Evolutionary conservation across 257 asterid genomes (phyloP).

Genomic region (Primulina huaijiensis): DNA sequence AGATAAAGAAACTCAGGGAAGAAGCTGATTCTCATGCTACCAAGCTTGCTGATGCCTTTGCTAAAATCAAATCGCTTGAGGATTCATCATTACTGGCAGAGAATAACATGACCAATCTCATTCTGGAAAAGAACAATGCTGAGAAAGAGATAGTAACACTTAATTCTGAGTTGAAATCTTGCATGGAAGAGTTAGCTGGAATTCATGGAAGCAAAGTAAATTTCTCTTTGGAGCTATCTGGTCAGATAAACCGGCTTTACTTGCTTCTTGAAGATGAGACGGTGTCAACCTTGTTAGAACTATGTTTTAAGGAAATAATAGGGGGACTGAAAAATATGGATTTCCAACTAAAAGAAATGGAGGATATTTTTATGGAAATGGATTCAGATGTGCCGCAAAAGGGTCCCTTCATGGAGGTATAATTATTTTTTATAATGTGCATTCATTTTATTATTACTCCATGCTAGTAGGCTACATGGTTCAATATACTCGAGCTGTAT

Average conservation of each 20-base stretch:
- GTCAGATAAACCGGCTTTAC: constrained; percentile 52
- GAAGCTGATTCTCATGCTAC: constrained; percentile 54
- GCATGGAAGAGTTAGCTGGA: constrained; percentile 71
- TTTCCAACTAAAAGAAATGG: constrained; percentile 52
- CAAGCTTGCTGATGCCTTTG: constrained; percentile 61
- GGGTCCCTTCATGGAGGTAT: constrained; percentile 59
- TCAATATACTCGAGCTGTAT: constrained; percentile 14
- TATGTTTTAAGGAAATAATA: constrained; percentile 46
- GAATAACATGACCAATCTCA: constrained; percentile 47
- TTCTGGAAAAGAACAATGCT: constrained; percentile 53
- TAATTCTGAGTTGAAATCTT: constrained; percentile 54
- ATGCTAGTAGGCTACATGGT: constrained; percentile 16
- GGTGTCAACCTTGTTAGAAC: constrained; percentile 43
- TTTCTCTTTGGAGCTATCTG: constrained; percentile 52
- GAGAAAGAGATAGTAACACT: constrained; percentile 59
- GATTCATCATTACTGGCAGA: constrained; percentile 54
- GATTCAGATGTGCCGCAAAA: constrained; percentile 45
- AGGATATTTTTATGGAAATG: constrained; percentile 45
- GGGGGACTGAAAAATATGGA: constrained; percentile 63
- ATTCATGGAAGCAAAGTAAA: constrained; percentile 49
- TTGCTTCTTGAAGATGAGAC: constrained; percentile 60
- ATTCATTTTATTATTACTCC: constrained; percentile 21
- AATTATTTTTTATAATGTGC: constrained; percentile 14
- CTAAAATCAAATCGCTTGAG: constrained; percentile 59
- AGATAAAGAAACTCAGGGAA: constrained; percentile 60